A percentile compares a stretch with the other conserved stretches of the same genome.
Conservation (phyloP, 805 yeast species). For the Barnettozyma vustinii region DNA sequence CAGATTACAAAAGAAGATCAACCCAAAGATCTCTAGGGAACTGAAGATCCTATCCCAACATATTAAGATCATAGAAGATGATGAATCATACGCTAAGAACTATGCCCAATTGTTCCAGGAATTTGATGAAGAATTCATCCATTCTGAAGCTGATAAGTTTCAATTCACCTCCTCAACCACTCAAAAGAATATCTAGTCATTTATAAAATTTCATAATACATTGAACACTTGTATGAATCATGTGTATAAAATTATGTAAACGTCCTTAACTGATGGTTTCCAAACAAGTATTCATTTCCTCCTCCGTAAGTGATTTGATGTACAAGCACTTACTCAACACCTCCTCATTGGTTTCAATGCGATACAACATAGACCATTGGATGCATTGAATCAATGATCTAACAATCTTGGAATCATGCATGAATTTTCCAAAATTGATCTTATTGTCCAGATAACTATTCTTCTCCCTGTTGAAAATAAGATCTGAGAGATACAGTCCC, state of each 20-base stretch:
- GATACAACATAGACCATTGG: conserved; percentile 76
- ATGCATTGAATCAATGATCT: conserved; percentile 73
- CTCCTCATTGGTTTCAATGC: conserved; percentile 50
- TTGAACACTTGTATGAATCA: not conserved
- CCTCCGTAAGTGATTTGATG: conserved; percentile 65
- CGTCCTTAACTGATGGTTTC: conserved; percentile 1
- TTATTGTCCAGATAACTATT: conserved; percentile 26
- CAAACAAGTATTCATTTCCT: conserved; percentile 52
- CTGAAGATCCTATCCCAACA: conserved; percentile 11
- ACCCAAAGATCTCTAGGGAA: conserved; percentile 18
- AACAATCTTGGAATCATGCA: conserved; percentile 70
- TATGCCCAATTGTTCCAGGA: conserved; percentile 16
- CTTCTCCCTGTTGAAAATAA: conserved; percentile 57
- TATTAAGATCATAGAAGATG: conserved; percentile 18
- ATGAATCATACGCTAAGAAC: conserved; percentile 11
- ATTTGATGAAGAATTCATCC: conserved; percentile 21
- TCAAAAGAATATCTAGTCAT: conserved; percentile 7
- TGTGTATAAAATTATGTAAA: not conserved
- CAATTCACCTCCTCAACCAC: conserved; percentile 12
- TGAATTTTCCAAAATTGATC: conserved; percentile 74
- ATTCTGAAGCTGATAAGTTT: conserved; percentile 12
- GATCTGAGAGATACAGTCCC: conserved; percentile 79
- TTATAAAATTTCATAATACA: not conserved
- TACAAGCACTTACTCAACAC: conserved; percentile 79
- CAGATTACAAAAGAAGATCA: conserved; percentile 20